Conservation (phyloP, 495 filamentous ascomycete species). For the Xylaria telfairii region DNA sequence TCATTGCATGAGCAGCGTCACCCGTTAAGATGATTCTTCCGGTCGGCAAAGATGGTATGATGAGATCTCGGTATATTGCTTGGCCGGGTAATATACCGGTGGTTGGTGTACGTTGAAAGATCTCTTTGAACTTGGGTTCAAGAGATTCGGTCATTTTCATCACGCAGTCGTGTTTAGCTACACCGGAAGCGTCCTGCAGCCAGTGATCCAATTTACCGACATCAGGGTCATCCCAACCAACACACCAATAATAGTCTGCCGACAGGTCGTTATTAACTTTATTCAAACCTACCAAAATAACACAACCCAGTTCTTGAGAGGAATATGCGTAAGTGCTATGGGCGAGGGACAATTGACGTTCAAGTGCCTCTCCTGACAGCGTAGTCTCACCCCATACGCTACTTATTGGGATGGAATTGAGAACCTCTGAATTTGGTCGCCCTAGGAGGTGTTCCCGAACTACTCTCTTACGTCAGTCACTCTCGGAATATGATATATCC, state of each 20-base stretch:
- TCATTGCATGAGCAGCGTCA: constrained; percentile 69
- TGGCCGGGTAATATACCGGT: constrained; percentile 14
- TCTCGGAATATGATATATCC: neutral
- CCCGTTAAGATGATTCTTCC: constrained; percentile 60
- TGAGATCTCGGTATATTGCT: constrained; percentile 30
- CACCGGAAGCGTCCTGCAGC: constrained; percentile 27
- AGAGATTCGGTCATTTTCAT: constrained; percentile 26
- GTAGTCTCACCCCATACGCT: constrained; percentile 33
- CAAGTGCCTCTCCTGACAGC: constrained; percentile 33
- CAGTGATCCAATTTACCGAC: constrained; percentile 35
- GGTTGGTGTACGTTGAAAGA: constrained; percentile 30
- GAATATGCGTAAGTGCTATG: constrained; percentile 33
- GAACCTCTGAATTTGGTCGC: constrained; percentile 33
- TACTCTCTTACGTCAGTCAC: constrained; percentile 11
- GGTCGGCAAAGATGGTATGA: constrained; percentile 29
- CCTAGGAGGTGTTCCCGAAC: constrained; percentile 40
- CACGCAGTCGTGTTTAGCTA: constrained; percentile 32
- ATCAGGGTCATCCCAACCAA: constrained; percentile 21
- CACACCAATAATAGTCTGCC: constrained; percentile 40
- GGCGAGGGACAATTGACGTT: constrained; percentile 38
- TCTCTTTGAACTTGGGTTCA: constrained; percentile 30
- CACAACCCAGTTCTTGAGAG: constrained; percentile 11
- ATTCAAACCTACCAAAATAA: constrained; percentile 40
- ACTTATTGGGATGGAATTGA: constrained; percentile 28
- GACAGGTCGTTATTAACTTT: constrained; percentile 29